Evolutionary conservation across 192 early-diverging fungal species (phyloP).

Genomic region (Rhizophagus sp.): DNA sequence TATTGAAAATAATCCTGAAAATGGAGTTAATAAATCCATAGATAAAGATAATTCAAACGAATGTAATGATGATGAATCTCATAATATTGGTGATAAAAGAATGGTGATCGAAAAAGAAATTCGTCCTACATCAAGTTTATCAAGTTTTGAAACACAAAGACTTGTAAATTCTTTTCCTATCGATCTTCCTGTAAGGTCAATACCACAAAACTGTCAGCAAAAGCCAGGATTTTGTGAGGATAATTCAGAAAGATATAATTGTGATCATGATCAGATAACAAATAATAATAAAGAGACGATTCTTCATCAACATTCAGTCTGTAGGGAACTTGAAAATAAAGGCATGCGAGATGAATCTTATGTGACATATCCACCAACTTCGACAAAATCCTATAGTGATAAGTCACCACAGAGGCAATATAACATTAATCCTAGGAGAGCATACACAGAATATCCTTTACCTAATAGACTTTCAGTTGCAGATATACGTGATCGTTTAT

Average conservation of each 20-base stretch:
- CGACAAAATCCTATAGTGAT: background rate
- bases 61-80: background rate
- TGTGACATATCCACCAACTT: background rate
- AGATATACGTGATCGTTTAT: background rate
- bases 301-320: too few species aligned
- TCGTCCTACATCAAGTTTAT: background rate
- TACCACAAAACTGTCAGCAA: background rate
- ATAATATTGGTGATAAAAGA: background rate
- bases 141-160: background rate
- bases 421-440: background rate
- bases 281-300: too few species aligned
- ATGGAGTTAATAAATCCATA: background rate
- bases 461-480: background rate
- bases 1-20: background rate
- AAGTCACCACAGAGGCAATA: background rate
- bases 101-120: background rate
- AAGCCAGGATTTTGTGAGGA: background rate
- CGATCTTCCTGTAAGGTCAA: background rate
- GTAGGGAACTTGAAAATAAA: too few species aligned
- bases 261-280: too few species aligned
- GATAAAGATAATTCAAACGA: too few species aligned
- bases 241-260: background rate
- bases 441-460: background rate
- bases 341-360: background rate
- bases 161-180: background rate